These are phyloP conservation scores for Calonectria pseudoreteaudii DNA, from an alignment of 2,329 filamentous ascomycete genomes.

Conservation along the genomic window DNA sequence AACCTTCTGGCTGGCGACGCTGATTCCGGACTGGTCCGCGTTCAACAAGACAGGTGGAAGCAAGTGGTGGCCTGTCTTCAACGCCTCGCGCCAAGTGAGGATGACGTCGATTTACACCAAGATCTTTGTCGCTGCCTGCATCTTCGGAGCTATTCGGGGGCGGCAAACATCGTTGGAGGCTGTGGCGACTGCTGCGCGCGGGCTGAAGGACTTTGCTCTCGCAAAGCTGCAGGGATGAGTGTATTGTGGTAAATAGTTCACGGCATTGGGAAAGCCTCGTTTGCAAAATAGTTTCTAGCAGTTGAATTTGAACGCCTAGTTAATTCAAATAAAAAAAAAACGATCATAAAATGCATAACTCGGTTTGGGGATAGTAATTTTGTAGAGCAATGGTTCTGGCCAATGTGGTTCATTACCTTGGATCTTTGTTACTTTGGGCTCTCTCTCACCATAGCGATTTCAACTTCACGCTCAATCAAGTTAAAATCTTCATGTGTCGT, in stretches of 20 bases:
- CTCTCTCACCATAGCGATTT: background rate
- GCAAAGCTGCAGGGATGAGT: background rate
- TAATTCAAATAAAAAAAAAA: background rate
- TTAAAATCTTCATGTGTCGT: background rate
- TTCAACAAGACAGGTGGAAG: slow-evolving; percentile 20
- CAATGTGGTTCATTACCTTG: background rate
- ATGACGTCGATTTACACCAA: slow-evolving; percentile 13
- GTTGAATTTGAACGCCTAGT: background rate
- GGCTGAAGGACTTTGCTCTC: slow-evolving; percentile 10
- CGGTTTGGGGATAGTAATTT: background rate
- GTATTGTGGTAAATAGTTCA: background rate
- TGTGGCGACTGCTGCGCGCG: background rate
- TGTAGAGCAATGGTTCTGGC: background rate
- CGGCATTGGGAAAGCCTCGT: background rate
- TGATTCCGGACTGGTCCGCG: slow-evolving; percentile 24
- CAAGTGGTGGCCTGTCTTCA: slow-evolving; percentile 9
- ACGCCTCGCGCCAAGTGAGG: background rate
- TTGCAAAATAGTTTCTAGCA: background rate
- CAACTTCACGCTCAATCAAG: background rate
- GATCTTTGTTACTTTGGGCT: no score
- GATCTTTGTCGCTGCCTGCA: background rate
- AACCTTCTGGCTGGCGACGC: slow-evolving; percentile 48
- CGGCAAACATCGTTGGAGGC: background rate
- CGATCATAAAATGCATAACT: no score
- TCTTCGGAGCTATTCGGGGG: background rate